Evolutionary conservation across 2,329 filamentous ascomycete species (phyloP).

Genomic region (Clonostachys sp.): DNA sequence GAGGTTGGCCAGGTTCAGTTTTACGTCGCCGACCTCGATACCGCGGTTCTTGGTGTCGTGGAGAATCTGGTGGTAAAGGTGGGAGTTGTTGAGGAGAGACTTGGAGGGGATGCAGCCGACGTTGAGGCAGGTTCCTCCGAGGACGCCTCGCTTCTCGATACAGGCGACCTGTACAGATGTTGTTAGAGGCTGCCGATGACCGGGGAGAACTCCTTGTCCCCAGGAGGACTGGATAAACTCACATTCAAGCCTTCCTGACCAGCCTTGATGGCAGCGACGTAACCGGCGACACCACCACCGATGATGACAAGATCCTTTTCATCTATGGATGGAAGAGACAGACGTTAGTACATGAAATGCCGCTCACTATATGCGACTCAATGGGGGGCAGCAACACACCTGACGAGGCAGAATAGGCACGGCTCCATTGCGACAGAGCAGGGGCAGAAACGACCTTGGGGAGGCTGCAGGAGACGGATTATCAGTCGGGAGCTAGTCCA

Average conservation of each 20-base stretch:
- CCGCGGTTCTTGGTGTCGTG: conserved; percentile 97
- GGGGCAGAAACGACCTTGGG: conserved; percentile 41
- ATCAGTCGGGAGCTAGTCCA: background rate
- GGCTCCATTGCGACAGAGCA: conserved; percentile 45
- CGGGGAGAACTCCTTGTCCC: too few species aligned
- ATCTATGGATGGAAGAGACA: conserved; percentile 42
- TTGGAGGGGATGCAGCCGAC: conserved; percentile 99
- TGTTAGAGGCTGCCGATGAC: conserved; percentile 2
- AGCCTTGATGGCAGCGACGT: conserved; percentile 98
- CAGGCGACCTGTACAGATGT: conserved; percentile 68
- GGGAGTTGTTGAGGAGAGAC: conserved; percentile 98
- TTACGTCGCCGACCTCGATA: conserved; percentile 95
- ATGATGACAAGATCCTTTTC: conserved; percentile 98
- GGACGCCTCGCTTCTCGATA: conserved; percentile 94
- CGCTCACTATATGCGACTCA: background rate
- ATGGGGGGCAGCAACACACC: conserved; percentile 34
- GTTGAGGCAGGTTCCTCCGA: conserved; percentile 97
- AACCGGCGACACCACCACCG: conserved; percentile 95
- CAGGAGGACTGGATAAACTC: conserved; percentile 12
- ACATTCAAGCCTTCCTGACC: conserved; percentile 97
- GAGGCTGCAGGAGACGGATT: conserved; percentile 28
- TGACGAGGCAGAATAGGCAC: conserved; percentile 54
- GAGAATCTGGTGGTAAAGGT: conserved; percentile 93
- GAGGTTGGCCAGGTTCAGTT: conserved; percentile 90
- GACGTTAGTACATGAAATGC: background rate